Conservation (phyloP, 2,329 filamentous ascomycete species). For the Penicillium sp. region DNA sequence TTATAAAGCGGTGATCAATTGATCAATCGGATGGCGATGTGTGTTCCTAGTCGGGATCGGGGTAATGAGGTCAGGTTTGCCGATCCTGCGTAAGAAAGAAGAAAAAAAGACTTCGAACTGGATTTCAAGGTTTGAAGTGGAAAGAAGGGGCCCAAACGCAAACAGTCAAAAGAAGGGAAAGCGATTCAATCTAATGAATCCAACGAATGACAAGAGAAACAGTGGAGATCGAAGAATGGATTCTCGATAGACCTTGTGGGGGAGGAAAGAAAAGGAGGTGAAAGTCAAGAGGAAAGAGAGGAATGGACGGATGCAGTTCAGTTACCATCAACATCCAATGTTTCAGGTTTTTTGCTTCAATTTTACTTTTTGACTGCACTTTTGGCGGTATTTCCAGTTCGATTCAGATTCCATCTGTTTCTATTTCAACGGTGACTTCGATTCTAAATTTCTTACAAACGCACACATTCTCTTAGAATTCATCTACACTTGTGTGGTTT, state of each 20-base stretch:
- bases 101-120: background rate
- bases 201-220: background rate
- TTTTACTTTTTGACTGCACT: background rate
- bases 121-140: background rate
- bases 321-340: background rate
- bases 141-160: background rate
- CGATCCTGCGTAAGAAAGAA: constrained; percentile 6
- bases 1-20: constrained; percentile 8
- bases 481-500: background rate
- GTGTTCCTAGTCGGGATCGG: background rate
- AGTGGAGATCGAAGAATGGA: background rate
- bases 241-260: background rate
- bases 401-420: background rate
- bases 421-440: background rate
- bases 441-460: no score
- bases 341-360: background rate
- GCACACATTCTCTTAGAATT: no score
- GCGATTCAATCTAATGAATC: background rate
- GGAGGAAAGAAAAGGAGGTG: background rate
- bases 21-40: constrained; percentile 2
- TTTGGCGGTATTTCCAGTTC: background rate
- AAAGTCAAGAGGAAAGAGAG: constrained; percentile 14
- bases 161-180: constrained; percentile 1
- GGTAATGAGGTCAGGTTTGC: constrained; percentile 19
- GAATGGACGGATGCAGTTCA: constrained; percentile 26